Percentiles rank a stretch among this genome's conserved stretches.
phyloP scores from a whole-genome alignment of 768 basidiomycete genomes.

The Exsudoporus frostii region DNA sequence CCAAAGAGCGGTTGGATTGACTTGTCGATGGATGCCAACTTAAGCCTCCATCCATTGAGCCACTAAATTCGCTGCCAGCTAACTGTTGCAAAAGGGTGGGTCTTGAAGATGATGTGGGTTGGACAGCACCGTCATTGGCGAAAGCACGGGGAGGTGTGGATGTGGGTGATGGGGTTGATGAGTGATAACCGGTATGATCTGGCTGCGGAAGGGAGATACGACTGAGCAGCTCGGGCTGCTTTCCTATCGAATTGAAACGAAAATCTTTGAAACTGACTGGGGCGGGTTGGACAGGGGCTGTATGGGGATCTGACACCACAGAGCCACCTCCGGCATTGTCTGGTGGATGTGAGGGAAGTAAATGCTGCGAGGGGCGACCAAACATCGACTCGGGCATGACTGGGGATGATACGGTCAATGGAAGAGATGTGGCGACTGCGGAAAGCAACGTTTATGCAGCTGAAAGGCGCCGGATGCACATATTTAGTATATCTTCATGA shows the following conservation, averaged over 20 bases:
- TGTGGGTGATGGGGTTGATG: constrained; percentile 23
- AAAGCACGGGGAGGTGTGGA: constrained; percentile 5
- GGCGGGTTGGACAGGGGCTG: constrained; percentile 10
- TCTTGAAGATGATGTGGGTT: constrained; percentile 14
- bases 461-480: constrained; percentile 7
- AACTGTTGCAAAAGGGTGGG: constrained; percentile 23
- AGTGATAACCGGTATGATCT: constrained; percentile 24
- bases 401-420: constrained; percentile 6
- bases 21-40: not conserved
- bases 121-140: not conserved
- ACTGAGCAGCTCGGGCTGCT: constrained; percentile 48
- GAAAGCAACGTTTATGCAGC: not conserved
- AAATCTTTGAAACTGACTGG: constrained; percentile 38
- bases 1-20: constrained; percentile 17
- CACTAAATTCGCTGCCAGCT: not conserved
- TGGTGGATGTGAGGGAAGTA: constrained; percentile 17
- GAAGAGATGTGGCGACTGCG: constrained; percentile 12
- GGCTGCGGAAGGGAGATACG: constrained; percentile 42
- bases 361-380: constrained; percentile 25
- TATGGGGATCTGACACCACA: not conserved
- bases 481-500: constrained; percentile 15
- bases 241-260: constrained; percentile 52
- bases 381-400: constrained; percentile 30
- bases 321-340: not conserved
- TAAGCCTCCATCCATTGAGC: not conserved